Conservation (phyloP, 2,329 filamentous ascomycete species). For the Daldinia sp. region DNA sequence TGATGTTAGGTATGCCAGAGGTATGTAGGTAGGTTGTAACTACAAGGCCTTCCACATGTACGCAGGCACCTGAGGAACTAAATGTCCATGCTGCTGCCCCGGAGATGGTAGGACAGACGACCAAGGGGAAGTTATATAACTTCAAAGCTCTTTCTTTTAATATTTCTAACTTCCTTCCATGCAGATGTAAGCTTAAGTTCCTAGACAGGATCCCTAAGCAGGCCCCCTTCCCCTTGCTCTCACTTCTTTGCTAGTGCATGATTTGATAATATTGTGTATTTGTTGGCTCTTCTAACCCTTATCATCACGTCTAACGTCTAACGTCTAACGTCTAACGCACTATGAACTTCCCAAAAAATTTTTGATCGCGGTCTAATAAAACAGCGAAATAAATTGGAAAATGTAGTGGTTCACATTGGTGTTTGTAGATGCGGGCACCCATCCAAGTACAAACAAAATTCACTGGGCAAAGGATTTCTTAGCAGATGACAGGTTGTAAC, state of each 20-base stretch:
- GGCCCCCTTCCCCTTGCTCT: not conserved
- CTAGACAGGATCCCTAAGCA: not conserved
- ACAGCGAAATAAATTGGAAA: not conserved
- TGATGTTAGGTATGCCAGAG: too few relatives aligned
- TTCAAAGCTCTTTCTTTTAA: not conserved
- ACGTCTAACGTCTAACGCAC: too few relatives aligned
- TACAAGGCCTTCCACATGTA: not conserved
- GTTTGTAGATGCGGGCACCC: conserved; percentile 18
- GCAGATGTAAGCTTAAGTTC: not conserved
- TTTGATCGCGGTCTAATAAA: too few relatives aligned
- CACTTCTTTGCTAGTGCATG: not conserved
- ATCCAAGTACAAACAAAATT: conserved; percentile 12
- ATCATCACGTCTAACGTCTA: too few relatives aligned
- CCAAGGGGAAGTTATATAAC: not conserved
- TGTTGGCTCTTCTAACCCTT: too few relatives aligned
- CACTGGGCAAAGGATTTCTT: not conserved
- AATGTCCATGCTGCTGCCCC: not conserved
- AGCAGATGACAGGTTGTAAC: not conserved
- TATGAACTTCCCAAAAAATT: too few relatives aligned
- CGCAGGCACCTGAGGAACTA: not conserved
- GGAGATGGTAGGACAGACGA: not conserved
- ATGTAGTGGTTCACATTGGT: not conserved
- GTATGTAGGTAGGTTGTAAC: not conserved
- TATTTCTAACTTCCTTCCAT: too few relatives aligned
- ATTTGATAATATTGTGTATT: not conserved